phyloP scores from a whole-genome alignment of 768 basidiomycete genomes.

The Pisolithus marmoratus region DNA sequence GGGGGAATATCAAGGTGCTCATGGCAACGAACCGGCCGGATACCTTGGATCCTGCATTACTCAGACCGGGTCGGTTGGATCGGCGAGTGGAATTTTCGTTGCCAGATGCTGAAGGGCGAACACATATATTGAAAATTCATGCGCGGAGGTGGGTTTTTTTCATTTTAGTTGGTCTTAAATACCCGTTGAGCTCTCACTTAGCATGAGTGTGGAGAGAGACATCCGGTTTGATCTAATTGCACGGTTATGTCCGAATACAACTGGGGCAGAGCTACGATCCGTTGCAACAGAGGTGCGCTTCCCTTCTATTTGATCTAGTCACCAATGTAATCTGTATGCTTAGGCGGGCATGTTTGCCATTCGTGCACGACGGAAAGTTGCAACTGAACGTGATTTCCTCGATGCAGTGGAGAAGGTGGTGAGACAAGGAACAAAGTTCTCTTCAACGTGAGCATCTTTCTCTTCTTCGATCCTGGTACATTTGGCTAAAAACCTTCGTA shows the following conservation, averaged over 20 bases:
- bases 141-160: slow-evolving; percentile 69
- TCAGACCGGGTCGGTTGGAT: slow-evolving; percentile 94
- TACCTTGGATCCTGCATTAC: slow-evolving; percentile 92
- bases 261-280: slow-evolving; percentile 95
- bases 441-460: slow-evolving; percentile 70
- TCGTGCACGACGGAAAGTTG: slow-evolving; percentile 91
- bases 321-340: slow-evolving; percentile 72
- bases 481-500: slow-evolving; percentile 24
- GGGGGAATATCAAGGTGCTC: slow-evolving; percentile 99
- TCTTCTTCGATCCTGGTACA: slow-evolving; percentile 3
- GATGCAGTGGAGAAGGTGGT: slow-evolving; percentile 99
- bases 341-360: slow-evolving; percentile 99
- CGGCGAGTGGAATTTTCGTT: slow-evolving; percentile 95
- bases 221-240: slow-evolving; percentile 98
- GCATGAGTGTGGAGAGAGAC: slow-evolving; percentile 95
- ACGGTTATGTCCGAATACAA: slow-evolving; percentile 94
- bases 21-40: slow-evolving; percentile 99
- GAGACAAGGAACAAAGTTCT: slow-evolving; percentile 96
- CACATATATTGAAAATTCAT: slow-evolving; percentile 95
- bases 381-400: slow-evolving; percentile 95
- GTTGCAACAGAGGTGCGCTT: slow-evolving; percentile 86
- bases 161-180: not conserved
- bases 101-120: slow-evolving; percentile 93
- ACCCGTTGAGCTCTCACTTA: slow-evolving; percentile 23
- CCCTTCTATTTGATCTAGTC: slow-evolving; percentile 54